A percentile compares a stretch with the other conserved stretches of the same genome.
These are phyloP conservation scores for Petunia secreta DNA, from an alignment of 257 asterid species.

Conservation along the genomic window DNA sequence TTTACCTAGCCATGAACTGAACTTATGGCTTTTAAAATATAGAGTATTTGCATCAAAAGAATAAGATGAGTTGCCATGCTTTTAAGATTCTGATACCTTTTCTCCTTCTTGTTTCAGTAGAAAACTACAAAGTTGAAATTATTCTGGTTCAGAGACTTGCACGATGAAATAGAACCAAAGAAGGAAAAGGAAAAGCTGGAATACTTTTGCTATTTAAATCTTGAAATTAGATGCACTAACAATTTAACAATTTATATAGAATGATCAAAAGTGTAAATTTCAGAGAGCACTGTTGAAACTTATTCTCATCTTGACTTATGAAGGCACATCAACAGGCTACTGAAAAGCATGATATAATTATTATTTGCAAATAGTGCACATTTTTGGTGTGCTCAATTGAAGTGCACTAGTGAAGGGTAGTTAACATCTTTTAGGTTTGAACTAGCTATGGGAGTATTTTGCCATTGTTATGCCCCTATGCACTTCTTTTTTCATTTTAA, in stretches of 20 bases:
- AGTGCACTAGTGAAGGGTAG: background rate
- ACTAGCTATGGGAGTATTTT: background rate
- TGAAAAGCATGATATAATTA: background rate
- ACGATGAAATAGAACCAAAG: background rate
- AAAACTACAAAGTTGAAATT: background rate
- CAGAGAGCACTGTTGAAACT: background rate
- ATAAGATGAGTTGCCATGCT: background rate
- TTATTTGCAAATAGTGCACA: background rate
- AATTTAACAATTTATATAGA: background rate
- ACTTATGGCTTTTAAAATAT: background rate
- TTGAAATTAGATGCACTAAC: background rate
- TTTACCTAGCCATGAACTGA: background rate
- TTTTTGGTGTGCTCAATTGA: background rate
- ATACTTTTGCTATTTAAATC: background rate
- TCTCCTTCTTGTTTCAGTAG: background rate
- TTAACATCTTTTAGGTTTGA: background rate
- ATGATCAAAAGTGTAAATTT: conserved; percentile 7
- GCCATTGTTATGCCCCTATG: background rate
- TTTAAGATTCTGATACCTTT: background rate
- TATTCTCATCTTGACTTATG: background rate
- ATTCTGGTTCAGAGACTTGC: background rate
- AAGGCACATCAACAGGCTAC: background rate
- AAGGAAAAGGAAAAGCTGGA: background rate
- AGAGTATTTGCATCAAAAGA: background rate
- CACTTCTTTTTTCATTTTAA: too few species aligned